Evolutionary conservation across 257 asterid species (phyloP).

Genomic region (Anisodus acutangulus): DNA sequence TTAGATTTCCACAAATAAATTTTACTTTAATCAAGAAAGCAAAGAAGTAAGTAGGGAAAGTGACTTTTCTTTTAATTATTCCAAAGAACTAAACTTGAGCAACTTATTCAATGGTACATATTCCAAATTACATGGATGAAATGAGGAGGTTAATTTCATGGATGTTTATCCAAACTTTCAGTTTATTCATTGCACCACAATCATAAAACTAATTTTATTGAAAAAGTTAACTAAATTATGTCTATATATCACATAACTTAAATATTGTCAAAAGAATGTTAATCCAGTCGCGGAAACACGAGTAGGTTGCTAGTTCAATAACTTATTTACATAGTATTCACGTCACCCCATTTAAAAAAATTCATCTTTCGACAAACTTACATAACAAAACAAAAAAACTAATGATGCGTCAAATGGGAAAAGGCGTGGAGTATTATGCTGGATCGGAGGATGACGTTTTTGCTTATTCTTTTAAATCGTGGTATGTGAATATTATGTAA

Average conservation of each 20-base stretch:
- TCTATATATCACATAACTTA: too few species aligned
- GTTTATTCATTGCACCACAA: neutral
- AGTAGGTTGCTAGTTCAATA: neutral
- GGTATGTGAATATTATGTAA: neutral
- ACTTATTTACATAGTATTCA: neutral
- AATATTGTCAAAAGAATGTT: too few species aligned
- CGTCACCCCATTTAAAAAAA: neutral
- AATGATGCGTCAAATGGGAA: too few species aligned
- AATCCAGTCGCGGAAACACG: too few species aligned
- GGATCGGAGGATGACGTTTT: too few species aligned
- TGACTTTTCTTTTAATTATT: conserved; percentile 11
- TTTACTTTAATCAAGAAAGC: neutral
- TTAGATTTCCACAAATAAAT: neutral
- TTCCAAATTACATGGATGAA: too few species aligned
- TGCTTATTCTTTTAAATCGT: too few species aligned
- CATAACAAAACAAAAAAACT: too few species aligned
- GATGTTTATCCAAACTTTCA: neutral
- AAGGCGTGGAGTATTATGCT: too few species aligned
- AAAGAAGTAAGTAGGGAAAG: neutral
- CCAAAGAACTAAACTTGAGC: neutral
- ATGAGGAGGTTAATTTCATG: too few species aligned
- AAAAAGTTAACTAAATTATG: neutral
- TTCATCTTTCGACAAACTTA: too few species aligned
- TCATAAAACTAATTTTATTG: neutral
- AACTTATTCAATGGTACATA: neutral